phyloP scores from a whole-genome alignment of 78 protist genomes.

The Polysphondylium violaceum region DNA sequence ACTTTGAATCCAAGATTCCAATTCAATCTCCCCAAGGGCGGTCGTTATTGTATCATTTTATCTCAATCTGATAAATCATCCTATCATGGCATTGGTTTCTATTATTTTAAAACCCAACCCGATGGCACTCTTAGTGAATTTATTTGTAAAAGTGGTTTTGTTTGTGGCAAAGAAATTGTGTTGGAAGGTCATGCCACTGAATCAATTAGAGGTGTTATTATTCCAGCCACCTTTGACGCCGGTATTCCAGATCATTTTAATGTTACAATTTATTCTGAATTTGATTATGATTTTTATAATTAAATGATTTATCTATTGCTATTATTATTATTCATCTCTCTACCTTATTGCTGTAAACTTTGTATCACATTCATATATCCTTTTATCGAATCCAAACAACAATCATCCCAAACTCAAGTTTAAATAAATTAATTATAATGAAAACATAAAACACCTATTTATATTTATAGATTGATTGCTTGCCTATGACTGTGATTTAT shows the following conservation, averaged over 20 bases:
- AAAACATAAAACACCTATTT: neutral
- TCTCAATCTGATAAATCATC: conserved; percentile 51
- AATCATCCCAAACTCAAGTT: too few relatives aligned
- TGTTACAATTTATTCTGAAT: conserved; percentile 50
- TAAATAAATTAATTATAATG: neutral
- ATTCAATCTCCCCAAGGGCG: conserved; percentile 41
- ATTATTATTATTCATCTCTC: too few relatives aligned
- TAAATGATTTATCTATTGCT: too few relatives aligned
- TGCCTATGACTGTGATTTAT: neutral
- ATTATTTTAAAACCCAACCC: conserved; percentile 62
- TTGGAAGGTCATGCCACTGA: conserved; percentile 33
- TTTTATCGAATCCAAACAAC: neutral
- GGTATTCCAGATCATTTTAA: conserved; percentile 59
- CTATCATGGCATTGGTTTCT: conserved; percentile 74
- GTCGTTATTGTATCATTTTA: conserved; percentile 43
- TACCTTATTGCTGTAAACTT: too few relatives aligned
- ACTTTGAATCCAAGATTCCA: conserved; percentile 64
- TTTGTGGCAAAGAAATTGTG: conserved; percentile 73
- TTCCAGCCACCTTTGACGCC: conserved; percentile 77
- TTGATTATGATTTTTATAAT: conserved; percentile 32
- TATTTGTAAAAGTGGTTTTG: conserved; percentile 68
- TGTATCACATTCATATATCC: too few relatives aligned
- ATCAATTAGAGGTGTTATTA: conserved; percentile 21
- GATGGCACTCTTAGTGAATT: conserved; percentile 66
- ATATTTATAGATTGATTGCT: too few relatives aligned